Base-by-base conservation (phyloP, 306 rosid species). In the Trichosanthes cucumerina region DNA sequence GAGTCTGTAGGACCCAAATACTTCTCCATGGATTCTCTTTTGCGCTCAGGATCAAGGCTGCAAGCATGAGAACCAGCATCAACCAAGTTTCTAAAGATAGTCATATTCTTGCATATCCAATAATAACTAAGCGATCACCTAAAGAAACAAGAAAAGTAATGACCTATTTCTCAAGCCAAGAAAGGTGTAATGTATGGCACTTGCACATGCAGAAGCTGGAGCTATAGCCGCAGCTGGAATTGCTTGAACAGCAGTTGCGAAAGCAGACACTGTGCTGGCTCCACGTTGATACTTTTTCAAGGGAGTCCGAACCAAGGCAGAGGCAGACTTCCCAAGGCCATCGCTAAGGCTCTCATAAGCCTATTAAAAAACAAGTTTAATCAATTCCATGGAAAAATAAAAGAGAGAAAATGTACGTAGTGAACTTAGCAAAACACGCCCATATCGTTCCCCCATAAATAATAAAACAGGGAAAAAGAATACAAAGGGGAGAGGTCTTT, bases 121-220 rank as follows among this genome's bases (percentile, higher is more conserved):
- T 36, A 84, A 75, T 50, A 15, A 68, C 62, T 53, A n/a, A 38
- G 15, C 23, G 5, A 24, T 62, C 75, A 15, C 76, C 12, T 6
- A 41, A 79, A 80, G 26, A 52, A 81, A n/a, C 46, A 82, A 82
- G 62, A 66, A 44, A 63, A 81, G 58, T 60, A 78, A 82, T 44
- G 58, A 95, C 99, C 99, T 92, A 82, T 95, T 95, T 87, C 99
- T 89, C 85, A 95, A 81, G 77, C 99, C 99, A 86, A 92, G 97
- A 83, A 95, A 86, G 80, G 97, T 75, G 79, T 71, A 95, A 79
- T 92, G 99, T 56, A 91, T 87, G 77, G 97, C 99, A 80, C 96
- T 91, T 74, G 99, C 97, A 83, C 97, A 95, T 78, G 99, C 99
- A 72, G 99, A 91, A 70, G 93, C 97, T 2, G 99, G 99, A 85